Conservation (phyloP, 2,329 filamentous ascomycete species). For the Apiospora kogelbergensis region DNA sequence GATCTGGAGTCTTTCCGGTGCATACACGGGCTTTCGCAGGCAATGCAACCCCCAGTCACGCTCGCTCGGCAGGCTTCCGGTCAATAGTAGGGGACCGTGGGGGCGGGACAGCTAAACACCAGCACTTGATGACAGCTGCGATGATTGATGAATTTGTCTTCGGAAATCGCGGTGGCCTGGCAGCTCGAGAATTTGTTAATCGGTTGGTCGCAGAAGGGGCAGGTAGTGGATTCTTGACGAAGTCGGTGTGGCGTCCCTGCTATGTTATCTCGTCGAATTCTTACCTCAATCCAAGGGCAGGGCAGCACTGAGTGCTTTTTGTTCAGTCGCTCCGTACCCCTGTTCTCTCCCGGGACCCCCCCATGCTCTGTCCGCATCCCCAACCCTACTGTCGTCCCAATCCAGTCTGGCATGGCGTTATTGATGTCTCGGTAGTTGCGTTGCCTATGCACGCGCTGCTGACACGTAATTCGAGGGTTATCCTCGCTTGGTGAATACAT, state of each 20-base stretch:
- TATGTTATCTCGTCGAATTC: not conserved
- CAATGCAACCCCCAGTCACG: not conserved
- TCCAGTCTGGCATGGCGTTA: not conserved
- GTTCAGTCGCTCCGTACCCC: not conserved
- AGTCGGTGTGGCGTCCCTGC: not conserved
- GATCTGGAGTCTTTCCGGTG: not conserved
- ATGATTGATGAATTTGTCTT: not conserved
- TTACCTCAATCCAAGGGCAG: not conserved
- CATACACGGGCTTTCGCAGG: not conserved
- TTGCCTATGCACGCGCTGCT: not conserved
- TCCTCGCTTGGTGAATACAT: not conserved
- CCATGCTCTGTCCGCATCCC: not conserved
- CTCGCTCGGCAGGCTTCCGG: not conserved
- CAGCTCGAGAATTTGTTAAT: not conserved
- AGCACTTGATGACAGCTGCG: not conserved
- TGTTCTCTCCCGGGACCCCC: not conserved
- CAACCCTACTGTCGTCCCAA: not conserved
- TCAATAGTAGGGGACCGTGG: not conserved
- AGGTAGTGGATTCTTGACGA: not conserved
- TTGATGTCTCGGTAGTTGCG: not conserved
- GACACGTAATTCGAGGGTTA: not conserved
- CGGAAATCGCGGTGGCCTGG: not conserved
- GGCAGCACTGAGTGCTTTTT: not conserved
- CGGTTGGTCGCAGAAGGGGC: not conserved
- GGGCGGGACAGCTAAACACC: not conserved